A percentile compares a stretch with the other conserved stretches of the same genome.
phyloP scores from a whole-genome alignment of 306 rosid species.

The Cucurbita maxima region DNA sequence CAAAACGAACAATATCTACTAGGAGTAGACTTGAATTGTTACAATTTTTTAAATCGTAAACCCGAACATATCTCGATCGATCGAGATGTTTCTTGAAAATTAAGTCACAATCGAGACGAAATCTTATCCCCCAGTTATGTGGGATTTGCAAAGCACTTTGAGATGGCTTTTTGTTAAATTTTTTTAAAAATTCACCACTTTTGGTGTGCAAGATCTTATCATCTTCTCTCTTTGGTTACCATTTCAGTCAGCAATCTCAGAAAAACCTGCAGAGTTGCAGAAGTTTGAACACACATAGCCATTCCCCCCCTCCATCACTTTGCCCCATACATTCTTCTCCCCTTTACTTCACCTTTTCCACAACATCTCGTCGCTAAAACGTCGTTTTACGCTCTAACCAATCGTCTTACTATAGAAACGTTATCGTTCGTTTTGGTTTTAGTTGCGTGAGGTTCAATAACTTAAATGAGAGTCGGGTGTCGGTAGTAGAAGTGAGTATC shows the following conservation, averaged over 20 bases:
- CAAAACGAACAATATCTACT: too few relatives aligned
- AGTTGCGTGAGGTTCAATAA: too few relatives aligned
- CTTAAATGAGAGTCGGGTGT: too few relatives aligned
- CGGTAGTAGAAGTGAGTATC: too few relatives aligned
- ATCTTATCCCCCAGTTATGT: background rate
- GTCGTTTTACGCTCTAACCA: too few relatives aligned
- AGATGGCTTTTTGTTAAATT: background rate
- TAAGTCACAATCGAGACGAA: background rate
- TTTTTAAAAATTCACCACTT: background rate
- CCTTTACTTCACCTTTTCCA: conserved; percentile 10
- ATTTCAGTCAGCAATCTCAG: conserved; percentile 22
- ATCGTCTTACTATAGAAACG: too few relatives aligned
- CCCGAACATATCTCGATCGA: too few relatives aligned
- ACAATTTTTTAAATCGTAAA: too few relatives aligned
- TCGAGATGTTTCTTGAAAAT: too few relatives aligned
- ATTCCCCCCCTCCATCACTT: conserved; percentile 57
- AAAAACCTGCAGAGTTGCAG: conserved; percentile 42
- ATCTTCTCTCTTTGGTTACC: conserved; percentile 4
- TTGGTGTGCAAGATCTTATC: background rate
- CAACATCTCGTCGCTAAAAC: too few relatives aligned
- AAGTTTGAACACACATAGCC: conserved; percentile 1
- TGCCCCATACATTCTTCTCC: conserved; percentile 82
- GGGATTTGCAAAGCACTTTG: background rate
- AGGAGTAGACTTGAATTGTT: too few relatives aligned
- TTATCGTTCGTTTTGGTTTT: too few relatives aligned